Evolutionary conservation across 2,329 filamentous ascomycete genomes (phyloP).

Genomic region (Penicillium sumatraense): DNA sequence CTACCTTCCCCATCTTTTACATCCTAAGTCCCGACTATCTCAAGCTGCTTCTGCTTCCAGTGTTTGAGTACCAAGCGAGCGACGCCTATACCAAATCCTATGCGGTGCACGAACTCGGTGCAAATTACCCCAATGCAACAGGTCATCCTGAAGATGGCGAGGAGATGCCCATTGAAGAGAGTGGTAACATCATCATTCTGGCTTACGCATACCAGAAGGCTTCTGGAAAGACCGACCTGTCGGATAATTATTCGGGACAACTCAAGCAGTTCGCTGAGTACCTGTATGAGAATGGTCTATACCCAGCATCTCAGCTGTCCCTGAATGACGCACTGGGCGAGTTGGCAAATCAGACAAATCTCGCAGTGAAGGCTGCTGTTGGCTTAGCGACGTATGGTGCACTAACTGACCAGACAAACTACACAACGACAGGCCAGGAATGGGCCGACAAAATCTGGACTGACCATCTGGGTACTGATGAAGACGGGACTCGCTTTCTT

Average conservation of each 20-base stretch:
- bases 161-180: conserved; percentile 44
- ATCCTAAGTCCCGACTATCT: conserved; percentile 44
- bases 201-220: conserved; percentile 40
- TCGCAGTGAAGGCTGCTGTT: conserved; percentile 49
- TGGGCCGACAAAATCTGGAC: conserved; percentile 39
- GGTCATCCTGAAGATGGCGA: conserved; percentile 40
- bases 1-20: conserved; percentile 46
- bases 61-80: conserved; percentile 43
- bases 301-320: conserved; percentile 40
- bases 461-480: conserved; percentile 35
- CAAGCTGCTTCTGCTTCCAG: conserved; percentile 45
- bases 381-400: conserved; percentile 39
- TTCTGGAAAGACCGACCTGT: conserved; percentile 39
- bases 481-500: conserved; percentile 38
- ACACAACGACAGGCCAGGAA: conserved; percentile 35
- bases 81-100: conserved; percentile 39
- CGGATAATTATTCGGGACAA: conserved; percentile 34
- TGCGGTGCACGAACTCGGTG: conserved; percentile 42
- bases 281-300: conserved; percentile 39
- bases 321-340: conserved; percentile 45
- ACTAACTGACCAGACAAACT: conserved; percentile 34
- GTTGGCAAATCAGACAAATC: conserved; percentile 46
- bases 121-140: conserved; percentile 42
- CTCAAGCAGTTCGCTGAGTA: conserved; percentile 43
- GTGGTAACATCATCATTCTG: conserved; percentile 42